phyloP scores from a whole-genome alignment of 805 yeast genomes.

The Yarrowia keelungensis region DNA sequence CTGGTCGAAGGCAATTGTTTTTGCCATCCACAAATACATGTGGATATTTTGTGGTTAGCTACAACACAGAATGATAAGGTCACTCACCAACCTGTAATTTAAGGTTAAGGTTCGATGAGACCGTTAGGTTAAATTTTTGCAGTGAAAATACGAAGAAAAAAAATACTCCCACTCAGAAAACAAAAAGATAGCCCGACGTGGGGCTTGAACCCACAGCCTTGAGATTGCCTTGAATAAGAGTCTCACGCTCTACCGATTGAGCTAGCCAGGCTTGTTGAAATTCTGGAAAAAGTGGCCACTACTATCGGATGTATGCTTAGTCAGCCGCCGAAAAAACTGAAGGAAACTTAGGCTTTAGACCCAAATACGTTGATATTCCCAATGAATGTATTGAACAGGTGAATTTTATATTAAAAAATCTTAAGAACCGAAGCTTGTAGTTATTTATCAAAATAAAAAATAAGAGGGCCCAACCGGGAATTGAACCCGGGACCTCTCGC shows the following conservation, averaged over 20 bases:
- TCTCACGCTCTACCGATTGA: constrained; percentile 28
- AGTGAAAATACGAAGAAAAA: neutral
- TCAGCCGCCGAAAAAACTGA: too few relatives aligned
- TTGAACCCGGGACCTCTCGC: constrained; percentile 38
- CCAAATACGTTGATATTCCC: too few relatives aligned
- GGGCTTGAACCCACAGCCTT: constrained; percentile 28
- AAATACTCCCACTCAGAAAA: neutral
- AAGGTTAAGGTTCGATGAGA: constrained; percentile 8
- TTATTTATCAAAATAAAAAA: neutral
- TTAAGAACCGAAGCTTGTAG: too few relatives aligned
- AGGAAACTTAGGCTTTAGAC: too few relatives aligned
- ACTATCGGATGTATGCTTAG: neutral
- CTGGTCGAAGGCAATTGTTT: constrained; percentile 18
- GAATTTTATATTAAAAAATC: too few relatives aligned
- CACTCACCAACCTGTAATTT: too few relatives aligned
- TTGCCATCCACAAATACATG: neutral
- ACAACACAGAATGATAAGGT: neutral
- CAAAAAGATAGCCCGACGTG: constrained; percentile 24
- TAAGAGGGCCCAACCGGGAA: constrained; percentile 30
- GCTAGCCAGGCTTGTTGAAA: constrained; percentile 11
- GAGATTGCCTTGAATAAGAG: constrained; percentile 20
- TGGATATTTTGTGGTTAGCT: neutral
- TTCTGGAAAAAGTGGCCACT: neutral
- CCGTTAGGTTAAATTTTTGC: neutral
- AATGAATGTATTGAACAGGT: too few relatives aligned